Percentiles rank a stretch among this genome's conserved stretches.
Conservation (phyloP, 306 rosid genomes). For the Prunus mira region DNA sequence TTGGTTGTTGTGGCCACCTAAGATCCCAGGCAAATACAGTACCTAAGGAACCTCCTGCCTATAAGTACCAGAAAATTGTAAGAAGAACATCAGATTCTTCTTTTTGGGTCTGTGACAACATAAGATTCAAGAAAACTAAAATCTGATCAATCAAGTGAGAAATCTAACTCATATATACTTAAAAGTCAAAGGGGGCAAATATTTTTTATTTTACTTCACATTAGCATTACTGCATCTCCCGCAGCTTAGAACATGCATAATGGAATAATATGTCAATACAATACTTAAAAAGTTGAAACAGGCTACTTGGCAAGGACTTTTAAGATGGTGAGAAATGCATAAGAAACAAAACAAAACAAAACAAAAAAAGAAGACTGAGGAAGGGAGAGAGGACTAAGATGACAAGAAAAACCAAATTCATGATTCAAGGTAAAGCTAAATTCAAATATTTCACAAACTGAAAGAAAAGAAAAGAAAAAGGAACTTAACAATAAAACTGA, state of each 20-base stretch:
- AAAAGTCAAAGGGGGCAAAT: not conserved
- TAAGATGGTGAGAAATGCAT: not conserved
- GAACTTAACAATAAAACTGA: not conserved
- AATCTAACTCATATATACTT: not conserved
- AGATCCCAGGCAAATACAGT: conserved; percentile 97
- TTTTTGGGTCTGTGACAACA: not conserved
- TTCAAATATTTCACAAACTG: no score
- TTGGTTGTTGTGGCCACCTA: conserved; percentile 80
- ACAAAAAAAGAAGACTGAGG: not conserved
- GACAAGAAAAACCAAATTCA: no score
- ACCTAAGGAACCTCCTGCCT: conserved; percentile 94
- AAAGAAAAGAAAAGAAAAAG: not conserved
- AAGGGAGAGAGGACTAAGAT: not conserved
- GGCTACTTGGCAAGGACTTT: not conserved
- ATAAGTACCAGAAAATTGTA: conserved; percentile 6
- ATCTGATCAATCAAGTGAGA: not conserved
- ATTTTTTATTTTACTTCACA: not conserved
- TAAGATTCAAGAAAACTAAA: not conserved
- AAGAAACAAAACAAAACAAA: not conserved
- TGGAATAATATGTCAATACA: not conserved
- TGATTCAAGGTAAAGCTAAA: no score
- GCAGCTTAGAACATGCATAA: not conserved
- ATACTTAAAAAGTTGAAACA: not conserved
- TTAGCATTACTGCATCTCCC: not conserved
- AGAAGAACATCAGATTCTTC: not conserved